Percentiles rank a stretch among this genome's conserved stretches.
Evolutionary conservation across 129 eudicot genomes (phyloP).

Genomic region (Solidago caesia): DNA sequence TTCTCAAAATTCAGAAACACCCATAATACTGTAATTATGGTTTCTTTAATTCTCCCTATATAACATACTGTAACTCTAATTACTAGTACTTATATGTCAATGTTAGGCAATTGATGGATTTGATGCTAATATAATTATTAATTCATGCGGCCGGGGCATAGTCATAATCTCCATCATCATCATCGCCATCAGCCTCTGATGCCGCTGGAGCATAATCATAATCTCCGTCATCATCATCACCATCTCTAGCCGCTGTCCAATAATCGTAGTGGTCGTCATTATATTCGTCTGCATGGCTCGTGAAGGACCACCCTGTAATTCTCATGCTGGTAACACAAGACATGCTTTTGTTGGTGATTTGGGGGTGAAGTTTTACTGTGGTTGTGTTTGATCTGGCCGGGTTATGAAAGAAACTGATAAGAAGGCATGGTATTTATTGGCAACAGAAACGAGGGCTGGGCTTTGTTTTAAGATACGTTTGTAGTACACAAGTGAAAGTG

Average conservation of each 20-base stretch:
- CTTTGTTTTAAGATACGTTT: neutral
- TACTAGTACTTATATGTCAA: neutral
- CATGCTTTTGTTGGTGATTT: neutral
- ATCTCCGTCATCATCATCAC: constrained; percentile 28
- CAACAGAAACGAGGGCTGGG: neutral
- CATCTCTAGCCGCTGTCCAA: constrained; percentile 6
- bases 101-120: neutral
- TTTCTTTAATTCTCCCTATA: neutral
- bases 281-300: neutral
- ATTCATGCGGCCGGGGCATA: constrained; percentile 37
- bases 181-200: constrained; percentile 25
- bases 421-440: neutral
- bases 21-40: neutral
- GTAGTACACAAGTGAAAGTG: constrained; percentile 23
- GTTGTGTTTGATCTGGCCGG: neutral
- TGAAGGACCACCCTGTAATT: neutral
- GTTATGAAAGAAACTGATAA: constrained; percentile 1
- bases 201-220: constrained; percentile 31
- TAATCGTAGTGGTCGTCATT: neutral
- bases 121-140: neutral
- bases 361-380: neutral
- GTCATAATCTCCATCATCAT: constrained; percentile 33
- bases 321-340: neutral
- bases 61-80: neutral
- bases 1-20: neutral